These are phyloP conservation scores for Didymella pomorum DNA, from an alignment of 2,329 filamentous ascomycete species.

Conservation along the genomic window DNA sequence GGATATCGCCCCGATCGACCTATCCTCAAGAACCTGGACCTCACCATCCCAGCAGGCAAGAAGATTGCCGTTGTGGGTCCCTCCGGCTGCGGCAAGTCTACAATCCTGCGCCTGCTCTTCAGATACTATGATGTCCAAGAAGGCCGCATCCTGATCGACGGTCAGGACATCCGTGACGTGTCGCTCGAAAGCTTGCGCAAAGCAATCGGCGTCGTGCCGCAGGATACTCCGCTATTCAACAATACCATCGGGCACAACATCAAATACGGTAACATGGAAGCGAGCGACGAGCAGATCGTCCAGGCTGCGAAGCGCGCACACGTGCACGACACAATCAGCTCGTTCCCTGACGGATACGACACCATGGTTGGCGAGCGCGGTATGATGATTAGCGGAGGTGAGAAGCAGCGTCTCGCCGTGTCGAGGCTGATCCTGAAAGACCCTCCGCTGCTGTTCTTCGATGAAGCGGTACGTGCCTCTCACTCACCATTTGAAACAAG, in stretches of 20 bases:
- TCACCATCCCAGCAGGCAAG: slow-evolving; percentile 93
- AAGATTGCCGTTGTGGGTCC: slow-evolving; percentile 96
- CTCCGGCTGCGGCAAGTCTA: slow-evolving; percentile 95
- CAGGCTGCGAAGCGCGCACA: slow-evolving; percentile 82
- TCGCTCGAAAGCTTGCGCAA: slow-evolving; percentile 81
- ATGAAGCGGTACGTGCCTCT: slow-evolving; percentile 73
- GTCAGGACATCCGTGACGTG: slow-evolving; percentile 87
- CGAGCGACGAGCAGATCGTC: slow-evolving; percentile 74
- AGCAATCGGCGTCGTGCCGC: slow-evolving; percentile 92
- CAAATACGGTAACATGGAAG: slow-evolving; percentile 84
- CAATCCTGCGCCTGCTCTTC: slow-evolving; percentile 88
- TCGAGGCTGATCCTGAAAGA: slow-evolving; percentile 87
- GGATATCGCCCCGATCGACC: slow-evolving; percentile 87
- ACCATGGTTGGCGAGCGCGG: slow-evolving; percentile 94
- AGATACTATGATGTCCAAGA: slow-evolving; percentile 89
- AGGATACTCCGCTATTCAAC: slow-evolving; percentile 97
- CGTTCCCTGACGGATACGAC: slow-evolving; percentile 85
- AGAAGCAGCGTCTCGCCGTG: slow-evolving; percentile 90
- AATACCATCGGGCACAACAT: slow-evolving; percentile 97
- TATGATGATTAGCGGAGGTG: slow-evolving; percentile 95
- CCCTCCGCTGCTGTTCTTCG: slow-evolving; percentile 89
- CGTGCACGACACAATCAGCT: slow-evolving; percentile 76
- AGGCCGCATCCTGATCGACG: slow-evolving; percentile 89
- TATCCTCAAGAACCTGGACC: slow-evolving; percentile 82
- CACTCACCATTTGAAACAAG: not conserved